Conservation (phyloP, 345 rosid species). For the Ricinus communis region DNA sequence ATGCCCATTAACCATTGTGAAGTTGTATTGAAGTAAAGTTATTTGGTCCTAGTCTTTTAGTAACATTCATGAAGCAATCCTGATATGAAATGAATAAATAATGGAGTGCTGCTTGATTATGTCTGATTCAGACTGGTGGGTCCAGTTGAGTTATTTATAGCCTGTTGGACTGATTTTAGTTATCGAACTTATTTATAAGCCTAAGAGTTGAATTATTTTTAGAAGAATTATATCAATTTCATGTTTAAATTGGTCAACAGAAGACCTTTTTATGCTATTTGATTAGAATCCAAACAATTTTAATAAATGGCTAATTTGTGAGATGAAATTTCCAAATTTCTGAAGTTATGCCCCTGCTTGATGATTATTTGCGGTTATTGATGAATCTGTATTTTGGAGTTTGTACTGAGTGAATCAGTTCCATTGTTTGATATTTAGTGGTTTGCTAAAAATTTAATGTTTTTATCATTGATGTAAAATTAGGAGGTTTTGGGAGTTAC, state of each 20-base stretch:
- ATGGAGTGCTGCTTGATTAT: not conserved
- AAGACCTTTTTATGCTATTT: not conserved
- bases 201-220: not conserved
- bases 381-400: not conserved
- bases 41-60: not conserved
- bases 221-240: not conserved
- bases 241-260: not conserved
- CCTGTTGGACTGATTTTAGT: not conserved
- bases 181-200: not conserved
- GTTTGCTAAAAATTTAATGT: not conserved
- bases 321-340: not conserved
- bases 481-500: slow-evolving; percentile 39
- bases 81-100: not conserved
- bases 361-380: not conserved
- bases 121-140: not conserved
- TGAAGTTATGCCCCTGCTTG: not conserved
- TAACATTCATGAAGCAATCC: not conserved
- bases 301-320: not conserved
- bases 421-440: not conserved
- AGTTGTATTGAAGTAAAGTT: not conserved
- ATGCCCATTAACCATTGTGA: not conserved
- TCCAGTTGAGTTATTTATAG: not conserved
- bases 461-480: not conserved
- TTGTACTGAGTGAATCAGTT: not conserved
- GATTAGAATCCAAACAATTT: not conserved